Base-by-base conservation (phyloP, 345 rosid genomes). In the Conringia planisiliqua region DNA sequence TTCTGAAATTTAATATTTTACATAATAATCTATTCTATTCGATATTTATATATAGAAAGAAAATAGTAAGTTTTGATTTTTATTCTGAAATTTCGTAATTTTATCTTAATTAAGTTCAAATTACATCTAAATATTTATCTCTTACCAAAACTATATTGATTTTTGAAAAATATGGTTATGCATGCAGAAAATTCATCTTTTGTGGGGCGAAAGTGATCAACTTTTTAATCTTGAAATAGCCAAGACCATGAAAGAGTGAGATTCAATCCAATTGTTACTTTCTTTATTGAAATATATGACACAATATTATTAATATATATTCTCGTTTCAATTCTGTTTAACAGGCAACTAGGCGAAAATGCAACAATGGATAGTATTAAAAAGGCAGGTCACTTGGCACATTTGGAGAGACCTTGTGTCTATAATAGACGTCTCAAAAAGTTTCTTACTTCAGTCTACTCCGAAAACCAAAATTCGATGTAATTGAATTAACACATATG, bases 191-290 rank as follows among this genome's bases (percentile, higher is more conserved):
- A 84, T 93, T 78, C 91, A 86, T 83, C 89, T 93, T 2, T 44
- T 93, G 24, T 93, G 96, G 97, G 98, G 97, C 0, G 96, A 91
- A 76, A 72, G 79, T 55, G 98, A 93, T 24, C 88, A 82, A 47
- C 2, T n/a, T 16, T 91, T 91, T 81, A 83, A 80, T 26, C 68
- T 88, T 64, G 94, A 84, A 70, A 74, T 79, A 5, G 98, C 97
- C 48, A 83, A 85, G 78, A 87, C 74, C 77, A 91, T 93, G 96
- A 89, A 86, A 87, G 87, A 80, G 98, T 91, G 86, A 4, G 87
- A 68, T 39, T 36, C 26, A 36, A 8, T 26, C 35, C 5, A 55
- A 20, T 62, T n/a, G 16, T 6, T 44, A 43, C 9, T 44, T 16
- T 39, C 7, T 43, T 4, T 16, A 14, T 1, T 32, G 10, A 10